These are phyloP conservation scores for Trichoderma asperellum DNA, from an alignment of 2,329 filamentous ascomycete species.

Conservation along the genomic window DNA sequence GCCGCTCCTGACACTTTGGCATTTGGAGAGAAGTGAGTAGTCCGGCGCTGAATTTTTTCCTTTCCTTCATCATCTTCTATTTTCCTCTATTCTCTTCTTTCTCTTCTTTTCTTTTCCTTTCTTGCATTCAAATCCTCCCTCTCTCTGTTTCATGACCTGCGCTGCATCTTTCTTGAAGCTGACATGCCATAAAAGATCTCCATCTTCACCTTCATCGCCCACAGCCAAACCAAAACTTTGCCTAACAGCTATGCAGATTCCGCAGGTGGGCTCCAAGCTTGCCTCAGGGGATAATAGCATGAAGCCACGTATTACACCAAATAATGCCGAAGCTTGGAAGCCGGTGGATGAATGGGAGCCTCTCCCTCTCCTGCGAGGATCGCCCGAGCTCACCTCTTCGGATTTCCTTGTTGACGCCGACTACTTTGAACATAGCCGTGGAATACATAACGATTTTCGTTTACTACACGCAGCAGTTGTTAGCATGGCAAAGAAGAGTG, in stretches of 20 bases:
- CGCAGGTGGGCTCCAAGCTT: conserved; percentile 30
- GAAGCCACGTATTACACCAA: conserved; percentile 21
- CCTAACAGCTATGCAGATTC: conserved; percentile 14
- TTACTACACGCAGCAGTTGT: conserved; percentile 5
- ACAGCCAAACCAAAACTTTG: neutral
- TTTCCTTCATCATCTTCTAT: neutral
- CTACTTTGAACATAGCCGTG: neutral
- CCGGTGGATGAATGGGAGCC: conserved; percentile 24
- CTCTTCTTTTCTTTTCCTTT: neutral
- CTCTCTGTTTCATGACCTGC: neutral
- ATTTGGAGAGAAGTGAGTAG: conserved; percentile 38
- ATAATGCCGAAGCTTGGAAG: conserved; percentile 26
- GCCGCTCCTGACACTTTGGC: conserved; percentile 35
- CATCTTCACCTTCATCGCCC: neutral
- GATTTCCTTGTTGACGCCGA: neutral
- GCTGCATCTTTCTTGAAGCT: neutral
- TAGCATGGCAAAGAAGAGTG: conserved; percentile 18
- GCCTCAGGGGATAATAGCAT: neutral
- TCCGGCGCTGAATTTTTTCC: too few species aligned
- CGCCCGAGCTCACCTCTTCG: neutral
- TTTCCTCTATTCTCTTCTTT: neutral
- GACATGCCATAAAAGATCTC: neutral
- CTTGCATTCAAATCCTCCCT: neutral
- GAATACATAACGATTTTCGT: neutral
- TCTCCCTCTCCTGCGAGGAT: neutral